Evolutionary conservation across 495 filamentous ascomycete species (phyloP).

Genomic region (Penicillium verhagenii): DNA sequence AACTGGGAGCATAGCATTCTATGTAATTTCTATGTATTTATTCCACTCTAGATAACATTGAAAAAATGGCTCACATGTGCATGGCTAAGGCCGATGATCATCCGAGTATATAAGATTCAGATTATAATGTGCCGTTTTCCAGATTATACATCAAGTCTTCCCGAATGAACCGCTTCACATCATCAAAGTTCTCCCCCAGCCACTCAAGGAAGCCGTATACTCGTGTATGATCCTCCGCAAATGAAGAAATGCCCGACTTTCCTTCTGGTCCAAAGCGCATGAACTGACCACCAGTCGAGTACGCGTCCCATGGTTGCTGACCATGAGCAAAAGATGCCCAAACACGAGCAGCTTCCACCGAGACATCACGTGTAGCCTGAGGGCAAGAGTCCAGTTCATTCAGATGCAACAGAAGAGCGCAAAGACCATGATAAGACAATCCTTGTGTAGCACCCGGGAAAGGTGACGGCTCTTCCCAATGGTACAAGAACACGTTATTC

Average conservation of each 20-base stretch:
- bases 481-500: slow-evolving; percentile 7
- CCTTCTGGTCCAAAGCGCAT: slow-evolving; percentile 13
- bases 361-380: background rate
- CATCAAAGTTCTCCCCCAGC: background rate
- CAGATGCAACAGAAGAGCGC: slow-evolving; percentile 7
- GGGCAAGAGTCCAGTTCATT: slow-evolving; percentile 5
- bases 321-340: slow-evolving; percentile 11
- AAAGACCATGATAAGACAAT: slow-evolving; percentile 11
- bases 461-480: slow-evolving; percentile 9
- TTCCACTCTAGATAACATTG: too few relatives aligned
- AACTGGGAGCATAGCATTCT: too few relatives aligned
- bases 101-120: too few relatives aligned
- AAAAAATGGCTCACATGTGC: too few relatives aligned
- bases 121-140: background rate
- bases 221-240: slow-evolving; percentile 3
- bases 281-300: background rate
- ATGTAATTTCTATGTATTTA: too few relatives aligned
- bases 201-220: background rate
- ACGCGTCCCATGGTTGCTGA: slow-evolving; percentile 8
- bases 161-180: background rate
- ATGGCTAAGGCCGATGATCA: too few relatives aligned
- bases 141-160: background rate
- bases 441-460: slow-evolving; percentile 7
- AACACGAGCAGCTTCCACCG: slow-evolving; percentile 5
- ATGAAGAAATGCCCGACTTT: background rate